A percentile compares a stretch with the other conserved stretches of the same genome.
These are phyloP conservation scores for Epichloe sylvatica DNA, from an alignment of 2,329 filamentous ascomycete genomes.

Conservation along the genomic window DNA sequence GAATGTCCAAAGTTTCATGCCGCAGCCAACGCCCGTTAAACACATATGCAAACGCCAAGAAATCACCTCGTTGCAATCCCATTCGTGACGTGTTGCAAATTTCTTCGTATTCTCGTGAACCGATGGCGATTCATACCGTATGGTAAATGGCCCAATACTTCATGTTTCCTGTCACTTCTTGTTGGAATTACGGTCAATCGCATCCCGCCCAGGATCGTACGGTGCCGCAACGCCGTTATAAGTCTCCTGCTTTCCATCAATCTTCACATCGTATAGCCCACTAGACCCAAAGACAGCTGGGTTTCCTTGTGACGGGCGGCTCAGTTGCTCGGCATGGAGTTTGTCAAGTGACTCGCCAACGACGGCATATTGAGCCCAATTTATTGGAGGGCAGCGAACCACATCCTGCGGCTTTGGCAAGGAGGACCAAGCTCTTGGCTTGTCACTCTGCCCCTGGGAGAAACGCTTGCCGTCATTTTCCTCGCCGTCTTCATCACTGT, in stretches of 20 bases:
- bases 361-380: constrained; percentile 92
- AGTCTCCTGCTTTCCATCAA: constrained; percentile 29
- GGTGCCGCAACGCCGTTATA: constrained; percentile 42
- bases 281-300: constrained; percentile 31
- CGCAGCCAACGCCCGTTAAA: not conserved
- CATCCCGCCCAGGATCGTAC: constrained; percentile 40
- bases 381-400: constrained; percentile 75
- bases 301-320: constrained; percentile 43
- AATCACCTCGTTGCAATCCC: not conserved
- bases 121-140: not conserved
- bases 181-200: constrained; percentile 26
- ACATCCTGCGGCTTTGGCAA: constrained; percentile 71
- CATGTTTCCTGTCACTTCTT: constrained; percentile 11
- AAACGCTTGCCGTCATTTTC: constrained; percentile 16
- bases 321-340: constrained; percentile 66
- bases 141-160: not conserved
- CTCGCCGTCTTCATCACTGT: constrained; percentile 17
- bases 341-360: constrained; percentile 66
- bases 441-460: constrained; percentile 9
- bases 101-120: not conserved
- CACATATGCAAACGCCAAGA: not conserved
- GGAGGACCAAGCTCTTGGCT: constrained; percentile 36
- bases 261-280: constrained; percentile 38
- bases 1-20: not conserved
- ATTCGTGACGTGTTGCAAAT: not conserved